Base-by-base conservation (phyloP, 176 grass and related monocot genomes). In the Carex scoparia region DNA sequence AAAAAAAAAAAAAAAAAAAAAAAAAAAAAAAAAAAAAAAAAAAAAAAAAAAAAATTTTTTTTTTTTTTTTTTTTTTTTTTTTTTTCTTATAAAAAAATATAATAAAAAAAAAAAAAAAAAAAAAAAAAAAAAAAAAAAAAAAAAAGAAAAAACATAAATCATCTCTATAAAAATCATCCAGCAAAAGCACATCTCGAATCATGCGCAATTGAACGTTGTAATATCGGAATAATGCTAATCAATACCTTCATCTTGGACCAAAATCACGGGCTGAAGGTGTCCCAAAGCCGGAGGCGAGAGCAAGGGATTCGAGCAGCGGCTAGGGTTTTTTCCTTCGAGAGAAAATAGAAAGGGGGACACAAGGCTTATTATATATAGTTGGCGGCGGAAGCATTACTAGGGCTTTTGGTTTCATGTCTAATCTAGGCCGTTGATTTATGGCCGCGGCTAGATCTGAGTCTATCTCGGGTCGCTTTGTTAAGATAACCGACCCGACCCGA, bases 281-380 rank as follows among this genome's bases (percentile, higher is more conserved):
- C 72, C 72, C 48, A 30, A 31, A 55, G 72, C 19, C 48, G 30
- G 72, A 77, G 46, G 48, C 72, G 48, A 77, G 10, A 54, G 72
- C 72, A 30, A 53, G 48, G 27, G 48, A 14, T 84, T 85, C 55
- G 89, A 70, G 81, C 87, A 8, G 54, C 65, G 49, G 31, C 81
- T 91, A 91, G 92, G 92, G 87, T 89, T 91, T 89, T 91, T 85
- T 62, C 48, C 48, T 55, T 54, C 72, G 79, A 65, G 79, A 59
- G 62, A 70, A 86, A 76, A 67, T 13, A 30, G 0, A 0, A 31
- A 4, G 62, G 0, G 0, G 1, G 6, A 0, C 19, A 37, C 78
- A 85, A 14, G 78, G 66, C 31, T 28, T 0, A 14, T 4, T 91
- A 91, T 91, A 87, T 80, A 85, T 76, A 76, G 0, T 1, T 5